phyloP scores from a whole-genome alignment of 1,284 basidiomycete species.

The Fomes fomentarius region DNA sequence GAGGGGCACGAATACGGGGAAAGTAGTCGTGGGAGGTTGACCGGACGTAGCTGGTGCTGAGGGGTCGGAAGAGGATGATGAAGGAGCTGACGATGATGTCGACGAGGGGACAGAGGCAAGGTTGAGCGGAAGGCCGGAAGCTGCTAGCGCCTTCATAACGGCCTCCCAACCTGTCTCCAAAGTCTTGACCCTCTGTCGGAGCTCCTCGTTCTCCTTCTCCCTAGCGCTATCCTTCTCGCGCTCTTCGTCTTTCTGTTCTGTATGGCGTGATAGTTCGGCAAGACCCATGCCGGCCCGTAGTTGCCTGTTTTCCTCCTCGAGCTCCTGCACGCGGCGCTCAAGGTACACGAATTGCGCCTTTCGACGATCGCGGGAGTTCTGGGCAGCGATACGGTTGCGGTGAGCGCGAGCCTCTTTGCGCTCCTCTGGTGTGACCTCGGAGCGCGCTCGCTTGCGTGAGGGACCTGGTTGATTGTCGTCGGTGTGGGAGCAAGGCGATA shows the following conservation, averaged over 20 bases:
- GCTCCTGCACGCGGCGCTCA: slow-evolving; percentile 45
- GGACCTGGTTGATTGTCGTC: slow-evolving; percentile 40
- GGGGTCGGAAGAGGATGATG: slow-evolving; percentile 32
- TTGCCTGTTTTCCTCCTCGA: slow-evolving; percentile 49
- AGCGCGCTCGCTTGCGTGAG: slow-evolving; percentile 70
- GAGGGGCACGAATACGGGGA: slow-evolving; percentile 36
- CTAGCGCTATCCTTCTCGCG: slow-evolving; percentile 49
- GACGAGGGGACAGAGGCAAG: slow-evolving; percentile 34
- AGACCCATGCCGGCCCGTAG: slow-evolving; percentile 43
- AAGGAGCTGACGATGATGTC: slow-evolving; percentile 27
- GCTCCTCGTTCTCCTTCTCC: slow-evolving; percentile 73
- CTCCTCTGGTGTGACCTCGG: slow-evolving; percentile 65
- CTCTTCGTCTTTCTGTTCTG: slow-evolving; percentile 38
- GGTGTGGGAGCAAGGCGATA: slow-evolving; percentile 31
- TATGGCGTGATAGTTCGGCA: slow-evolving; percentile 30
- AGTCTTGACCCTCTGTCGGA: slow-evolving; percentile 72
- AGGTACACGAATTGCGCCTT: slow-evolving; percentile 71
- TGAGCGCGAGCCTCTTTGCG: slow-evolving; percentile 83
- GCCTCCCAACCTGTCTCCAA: slow-evolving; percentile 81
- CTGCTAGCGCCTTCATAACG: slow-evolving; percentile 71
- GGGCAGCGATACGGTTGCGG: slow-evolving; percentile 82
- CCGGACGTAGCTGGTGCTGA: slow-evolving; percentile 28
- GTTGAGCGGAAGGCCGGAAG: slow-evolving; percentile 59
- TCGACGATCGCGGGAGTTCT: slow-evolving; percentile 80
- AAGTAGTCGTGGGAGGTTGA: slow-evolving; percentile 36